These are phyloP conservation scores for Aurifilum marmelostoma DNA, from an alignment of 2,329 filamentous ascomycete genomes.

Conservation along the genomic window DNA sequence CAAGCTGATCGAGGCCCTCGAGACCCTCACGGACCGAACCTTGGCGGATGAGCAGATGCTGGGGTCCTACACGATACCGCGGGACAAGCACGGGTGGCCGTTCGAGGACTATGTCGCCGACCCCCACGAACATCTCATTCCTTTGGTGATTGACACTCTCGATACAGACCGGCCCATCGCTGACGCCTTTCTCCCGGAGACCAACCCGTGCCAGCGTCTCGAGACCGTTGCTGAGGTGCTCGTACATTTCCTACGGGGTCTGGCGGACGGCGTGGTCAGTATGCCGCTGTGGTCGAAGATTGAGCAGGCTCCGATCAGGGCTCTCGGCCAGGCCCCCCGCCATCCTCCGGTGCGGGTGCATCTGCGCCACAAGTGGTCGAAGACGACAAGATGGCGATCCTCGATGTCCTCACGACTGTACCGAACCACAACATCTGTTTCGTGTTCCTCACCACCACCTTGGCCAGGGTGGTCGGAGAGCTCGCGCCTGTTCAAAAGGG, in stretches of 20 bases:
- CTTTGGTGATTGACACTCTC: slow-evolving; percentile 63
- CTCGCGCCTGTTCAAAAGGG: slow-evolving; percentile 46
- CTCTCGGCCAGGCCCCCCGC: slow-evolving; percentile 39
- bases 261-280: slow-evolving; percentile 80
- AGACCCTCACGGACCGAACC: slow-evolving; percentile 58
- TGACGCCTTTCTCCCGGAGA: slow-evolving; percentile 64
- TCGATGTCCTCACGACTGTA: slow-evolving; percentile 73
- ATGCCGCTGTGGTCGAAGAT: slow-evolving; percentile 70
- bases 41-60: slow-evolving; percentile 67
- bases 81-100: slow-evolving; percentile 61
- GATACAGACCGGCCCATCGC: slow-evolving; percentile 70
- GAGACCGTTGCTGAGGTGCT: slow-evolving; percentile 76
- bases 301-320: slow-evolving; percentile 51
- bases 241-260: slow-evolving; percentile 71
- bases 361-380: slow-evolving; percentile 35
- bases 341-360: slow-evolving; percentile 41
- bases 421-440: slow-evolving; percentile 88
- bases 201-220: slow-evolving; percentile 67
- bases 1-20: slow-evolving; percentile 80
- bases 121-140: slow-evolving; percentile 17
- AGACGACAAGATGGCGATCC: slow-evolving; percentile 56
- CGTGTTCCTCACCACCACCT: slow-evolving; percentile 80
- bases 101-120: slow-evolving; percentile 43
- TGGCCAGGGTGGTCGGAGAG: slow-evolving; percentile 58
- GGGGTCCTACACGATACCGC: slow-evolving; percentile 54